Percentiles rank a stretch among this genome's conserved stretches.
Conservation (phyloP, 176 grass and related monocot genomes). For the Coix lacrymajobi region DNA sequence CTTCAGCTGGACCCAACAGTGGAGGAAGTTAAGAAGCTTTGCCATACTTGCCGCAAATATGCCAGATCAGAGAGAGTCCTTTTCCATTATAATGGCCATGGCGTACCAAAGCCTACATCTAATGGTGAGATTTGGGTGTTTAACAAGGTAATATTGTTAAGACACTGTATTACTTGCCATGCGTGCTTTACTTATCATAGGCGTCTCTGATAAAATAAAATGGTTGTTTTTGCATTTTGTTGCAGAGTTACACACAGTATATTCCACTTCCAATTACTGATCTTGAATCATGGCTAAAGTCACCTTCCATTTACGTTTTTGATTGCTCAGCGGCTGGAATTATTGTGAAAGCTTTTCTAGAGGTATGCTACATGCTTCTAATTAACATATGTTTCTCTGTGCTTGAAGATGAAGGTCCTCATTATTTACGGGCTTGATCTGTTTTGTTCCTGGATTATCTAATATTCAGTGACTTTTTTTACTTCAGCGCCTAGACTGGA, state of each 20-base stretch:
- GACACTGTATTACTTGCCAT: neutral
- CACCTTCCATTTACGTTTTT: slow-evolving; percentile 98
- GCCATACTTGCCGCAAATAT: slow-evolving; percentile 92
- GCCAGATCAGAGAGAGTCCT: slow-evolving; percentile 94
- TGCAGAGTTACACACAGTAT: slow-evolving; percentile 97
- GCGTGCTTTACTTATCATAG: neutral
- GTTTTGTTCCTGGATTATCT: slow-evolving; percentile 5
- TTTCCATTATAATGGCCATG: slow-evolving; percentile 99
- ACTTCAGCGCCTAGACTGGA: slow-evolving; percentile 65
- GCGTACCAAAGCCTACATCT: slow-evolving; percentile 88
- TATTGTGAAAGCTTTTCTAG: slow-evolving; percentile 81
- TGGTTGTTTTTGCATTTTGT: neutral
- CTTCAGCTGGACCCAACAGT: slow-evolving; percentile 90
- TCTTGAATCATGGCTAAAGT: slow-evolving; percentile 93
- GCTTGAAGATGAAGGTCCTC: neutral
- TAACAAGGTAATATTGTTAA: slow-evolving; percentile 67
- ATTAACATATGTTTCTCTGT: neutral
- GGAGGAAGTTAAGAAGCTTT: slow-evolving; percentile 98
- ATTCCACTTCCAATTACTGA: slow-evolving; percentile 92
- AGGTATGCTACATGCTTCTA: slow-evolving; percentile 47
- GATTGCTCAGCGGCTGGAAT: slow-evolving; percentile 89
- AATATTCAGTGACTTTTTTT: slow-evolving; percentile 15
- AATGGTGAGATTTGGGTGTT: slow-evolving; percentile 99
- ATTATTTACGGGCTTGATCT: neutral
- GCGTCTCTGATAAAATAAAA: neutral